Evolutionary conservation across 1,139 yeast species (phyloP), one percentile per base, ranked within the genome.

Genomic region (Suhomyces chickasaworum): DNA sequence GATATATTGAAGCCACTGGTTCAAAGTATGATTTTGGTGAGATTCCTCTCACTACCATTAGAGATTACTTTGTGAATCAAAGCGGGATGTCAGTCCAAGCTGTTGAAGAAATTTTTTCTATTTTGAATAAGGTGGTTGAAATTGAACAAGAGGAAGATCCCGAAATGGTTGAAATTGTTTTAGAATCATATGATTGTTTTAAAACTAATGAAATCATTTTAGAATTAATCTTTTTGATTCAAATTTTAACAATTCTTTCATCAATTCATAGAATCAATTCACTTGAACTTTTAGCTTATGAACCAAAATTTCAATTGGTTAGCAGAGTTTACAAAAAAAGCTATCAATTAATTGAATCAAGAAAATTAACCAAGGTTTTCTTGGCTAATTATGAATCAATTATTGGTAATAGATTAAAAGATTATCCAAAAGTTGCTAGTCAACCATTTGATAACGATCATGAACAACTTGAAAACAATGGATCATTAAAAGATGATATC

Each of bases 1-100:
- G 99, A 0, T 93, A 89, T 58, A 95, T 89, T 18, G 97, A 93
- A 64, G 65, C 73, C 49, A 75, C 75, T 10, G 91, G 91, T 0
- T 88, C 96, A 0, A 80, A 78, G 43, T 81, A 73, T 60, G 98
- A 93, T 61, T 86, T 88, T 56, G 97, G 86, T 7, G 98, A 93
- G 62, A 59, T 93, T 2, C 75, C 84, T 1, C 51, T 84, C 39
- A 42, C 52, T 0, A 57, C 59, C 3, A 71, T 86, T 16, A 68
- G 68, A 37, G 55, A 50, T 4, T 68, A 62, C 35, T 74, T 75
- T 42, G 51, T 68, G 1, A 54, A 58, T 0, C 53, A 47, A 37
- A 37, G 68, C 47, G 50, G 51, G 53, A 64, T 31, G 56, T 62
- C 34, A 53, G 44, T 29, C 29, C 39, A 39, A 45, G 13, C 52